Base-by-base conservation (phyloP, 2,329 filamentous ascomycete species). In the Hypoxylon sp. region DNA sequence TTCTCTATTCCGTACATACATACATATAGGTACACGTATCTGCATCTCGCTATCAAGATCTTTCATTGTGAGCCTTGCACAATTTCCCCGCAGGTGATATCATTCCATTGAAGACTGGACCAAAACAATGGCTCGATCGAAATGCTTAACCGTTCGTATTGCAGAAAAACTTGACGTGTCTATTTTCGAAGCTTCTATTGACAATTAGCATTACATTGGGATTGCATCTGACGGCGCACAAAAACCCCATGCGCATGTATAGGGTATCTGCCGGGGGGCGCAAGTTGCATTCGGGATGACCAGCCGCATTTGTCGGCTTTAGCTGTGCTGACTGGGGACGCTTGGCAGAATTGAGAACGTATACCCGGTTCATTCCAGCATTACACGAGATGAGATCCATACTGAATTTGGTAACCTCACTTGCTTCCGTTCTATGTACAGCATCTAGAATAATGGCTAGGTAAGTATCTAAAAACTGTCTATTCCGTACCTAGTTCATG, bases 271-370 rank as follows among this genome's bases (percentile, higher is more conserved):
- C 64, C 48, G 48, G 61, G 64, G 61, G 36, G 33, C n/a, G n/a
- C 58, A 44, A 51, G 52, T 67, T 38, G 36, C 56, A 67, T 61
- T 46, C 40, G 51, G 64, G 45, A 50, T 26, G 14, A 51, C 49
- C 44, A 63, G 46, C 63, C 53, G 24, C 44, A 51, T 58, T 58
- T 46, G 57, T 65, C 44, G 30, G 14, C 42, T 53, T 60, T 52
- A 66, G 59, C 64, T 67, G 30, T 50, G 33, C 36, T 40, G 61
- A n/a, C n/a, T n/a, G n/a, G n/a, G n/a, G n/a, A n/a, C 61, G 60
- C 64, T 64, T 64, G 46, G 54, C 45, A 60, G 46, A 53, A 67
- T 60, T 64, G 18, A 67, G 60, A 50, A 40, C 20, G 54, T 54
- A 64, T 67, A 64, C 56, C 61, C 61, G 61, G 28, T 61, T 61